Evolutionary conservation across 306 rosid genomes (phyloP), one percentile per base, ranked within the genome.

Genomic region (Quercus robur): DNA sequence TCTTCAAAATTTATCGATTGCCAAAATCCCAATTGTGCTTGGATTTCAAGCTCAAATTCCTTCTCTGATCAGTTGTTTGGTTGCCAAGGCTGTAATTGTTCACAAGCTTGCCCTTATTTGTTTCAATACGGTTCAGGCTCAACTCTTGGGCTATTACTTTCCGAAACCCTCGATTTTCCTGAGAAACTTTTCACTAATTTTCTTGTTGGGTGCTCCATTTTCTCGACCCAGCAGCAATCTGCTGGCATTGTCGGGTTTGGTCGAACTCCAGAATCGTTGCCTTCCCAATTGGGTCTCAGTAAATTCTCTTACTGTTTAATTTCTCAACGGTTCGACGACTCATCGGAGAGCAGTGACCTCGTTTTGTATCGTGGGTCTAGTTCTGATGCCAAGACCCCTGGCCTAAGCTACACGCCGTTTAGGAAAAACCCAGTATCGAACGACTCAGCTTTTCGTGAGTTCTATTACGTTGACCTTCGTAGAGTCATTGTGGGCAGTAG

Each of bases 241-340:
- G 69, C 94, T 18, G 99, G 99, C 6, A 93, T 93, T 15, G 98
- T 89, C 7, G 99, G 99, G 17, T 95, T 95, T 70, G 99, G 99
- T 0, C 93, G 98, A 5, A 96, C 97, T 0, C 6, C 41, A 2
- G 85, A 95, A 33, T 95, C 99, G 12, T 77, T 95, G 38, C 99
- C 99, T 0, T 71, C 88, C 17, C 99, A 95, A 18, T 58, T 95
- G 88, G 85, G 87, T 38, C 93, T 95, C 35, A 83, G 83, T 74
- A 91, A 83, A 88, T 95, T 95, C 85, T 87, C 98, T 0, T 80
- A 95, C 76, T 95, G 98, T 30, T 71, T 95, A 8, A 35, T 89
- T 18, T 89, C 97, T 59, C 94, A 81, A 73, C 67, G 76, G 5
- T 95, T 89, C 79, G 92, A 93, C 66, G 97, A 93, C 75, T 10